Evolutionary conservation across 2,329 filamentous ascomycete genomes (phyloP).

Genomic region (Chrysoporthe puriensis): DNA sequence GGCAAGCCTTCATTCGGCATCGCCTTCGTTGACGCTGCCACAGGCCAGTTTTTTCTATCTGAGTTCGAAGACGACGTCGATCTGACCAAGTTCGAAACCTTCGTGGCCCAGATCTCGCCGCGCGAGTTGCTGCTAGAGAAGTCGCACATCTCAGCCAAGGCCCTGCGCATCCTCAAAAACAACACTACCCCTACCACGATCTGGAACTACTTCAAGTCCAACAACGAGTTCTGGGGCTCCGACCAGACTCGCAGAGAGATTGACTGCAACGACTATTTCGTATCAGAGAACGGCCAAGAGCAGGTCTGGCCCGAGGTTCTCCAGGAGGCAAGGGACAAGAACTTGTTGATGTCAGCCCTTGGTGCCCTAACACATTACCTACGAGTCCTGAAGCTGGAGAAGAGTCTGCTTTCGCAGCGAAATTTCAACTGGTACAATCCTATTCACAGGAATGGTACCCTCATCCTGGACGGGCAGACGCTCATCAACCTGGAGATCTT

Average conservation of each 20-base stretch:
- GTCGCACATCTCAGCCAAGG: conserved; percentile 82
- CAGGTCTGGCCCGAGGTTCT: conserved; percentile 77
- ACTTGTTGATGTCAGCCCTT: conserved; percentile 85
- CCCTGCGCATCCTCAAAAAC: conserved; percentile 91
- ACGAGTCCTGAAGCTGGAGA: conserved; percentile 83
- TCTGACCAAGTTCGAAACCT: conserved; percentile 95
- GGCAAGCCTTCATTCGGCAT: conserved; percentile 85
- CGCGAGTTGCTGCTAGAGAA: conserved; percentile 91
- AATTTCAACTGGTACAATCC: conserved; percentile 93
- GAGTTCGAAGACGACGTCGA: conserved; percentile 91
- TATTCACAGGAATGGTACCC: conserved; percentile 84
- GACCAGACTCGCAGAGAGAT: conserved; percentile 83
- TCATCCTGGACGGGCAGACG: conserved; percentile 93
- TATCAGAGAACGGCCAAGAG: conserved; percentile 56
- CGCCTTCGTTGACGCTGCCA: conserved; percentile 92
- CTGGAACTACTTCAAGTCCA: conserved; percentile 90
- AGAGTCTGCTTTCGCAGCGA: conserved; percentile 81
- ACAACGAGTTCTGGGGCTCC: conserved; percentile 87
- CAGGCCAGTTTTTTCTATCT: conserved; percentile 91
- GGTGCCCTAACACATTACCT: conserved; percentile 90
- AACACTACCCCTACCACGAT: conserved; percentile 91
- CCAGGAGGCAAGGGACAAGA: conserved; percentile 73
- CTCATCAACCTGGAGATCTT: conserved; percentile 98
- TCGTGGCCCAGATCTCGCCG: conserved; percentile 89
- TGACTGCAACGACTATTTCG: conserved; percentile 78